phyloP scores from a whole-genome alignment of 179 eudicot species.

The Beta corolliflora region DNA sequence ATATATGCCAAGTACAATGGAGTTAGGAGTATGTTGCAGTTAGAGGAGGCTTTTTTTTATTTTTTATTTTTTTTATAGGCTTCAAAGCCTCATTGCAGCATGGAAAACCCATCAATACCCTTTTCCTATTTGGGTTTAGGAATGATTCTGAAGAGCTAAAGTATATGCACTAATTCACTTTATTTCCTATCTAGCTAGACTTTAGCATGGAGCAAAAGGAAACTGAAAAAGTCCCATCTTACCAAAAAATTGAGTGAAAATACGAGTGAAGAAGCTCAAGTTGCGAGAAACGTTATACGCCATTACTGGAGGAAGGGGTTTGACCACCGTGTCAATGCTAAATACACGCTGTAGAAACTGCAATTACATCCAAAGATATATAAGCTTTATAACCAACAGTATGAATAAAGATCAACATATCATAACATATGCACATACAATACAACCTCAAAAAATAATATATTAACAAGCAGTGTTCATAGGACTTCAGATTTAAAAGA shows the following conservation, averaged over 20 bases:
- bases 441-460: not conserved
- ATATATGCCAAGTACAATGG: not conserved
- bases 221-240: conserved; percentile 22
- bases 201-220: not conserved
- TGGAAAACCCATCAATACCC: not conserved
- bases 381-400: conserved; percentile 2
- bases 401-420: not conserved
- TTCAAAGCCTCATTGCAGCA: not conserved
- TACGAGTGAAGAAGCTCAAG: conserved; percentile 92
- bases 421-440: not conserved
- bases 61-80: too few relatives aligned
- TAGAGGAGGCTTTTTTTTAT: not conserved
- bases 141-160: not conserved
- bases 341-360: conserved; percentile 95
- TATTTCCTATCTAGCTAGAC: not conserved
- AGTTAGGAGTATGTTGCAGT: not conserved
- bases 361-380: conserved; percentile 27
- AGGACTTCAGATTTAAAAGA: not conserved
- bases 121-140: not conserved
- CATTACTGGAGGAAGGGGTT: conserved; percentile 92
- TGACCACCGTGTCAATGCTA: conserved; percentile 88
- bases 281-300: conserved; percentile 82
- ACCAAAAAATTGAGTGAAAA: conserved; percentile 96
- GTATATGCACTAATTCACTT: not conserved
- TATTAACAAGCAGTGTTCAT: not conserved